phyloP scores from a whole-genome alignment of 768 basidiomycete genomes.

The Cubamyces sp. region DNA sequence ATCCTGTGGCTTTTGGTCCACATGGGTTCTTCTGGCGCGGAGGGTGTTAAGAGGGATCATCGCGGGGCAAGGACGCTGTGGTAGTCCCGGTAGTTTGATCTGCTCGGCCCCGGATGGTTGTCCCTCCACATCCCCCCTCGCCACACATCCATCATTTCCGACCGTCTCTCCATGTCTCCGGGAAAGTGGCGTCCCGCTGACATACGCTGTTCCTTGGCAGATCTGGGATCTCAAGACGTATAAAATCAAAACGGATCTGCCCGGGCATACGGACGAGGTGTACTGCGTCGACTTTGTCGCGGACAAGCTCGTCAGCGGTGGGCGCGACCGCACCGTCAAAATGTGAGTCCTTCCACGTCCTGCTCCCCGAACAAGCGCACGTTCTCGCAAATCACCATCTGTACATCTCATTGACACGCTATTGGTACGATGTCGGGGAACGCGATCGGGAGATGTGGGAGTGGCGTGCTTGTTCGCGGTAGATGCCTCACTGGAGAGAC shows the following conservation, averaged over 20 bases:
- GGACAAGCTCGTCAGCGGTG: constrained; percentile 99
- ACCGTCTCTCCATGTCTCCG: no score
- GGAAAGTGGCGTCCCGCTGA: no score
- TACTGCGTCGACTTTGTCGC: constrained; percentile 99
- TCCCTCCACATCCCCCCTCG: not conserved
- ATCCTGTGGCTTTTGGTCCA: no score
- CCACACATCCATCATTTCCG: not conserved
- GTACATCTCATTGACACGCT: not conserved
- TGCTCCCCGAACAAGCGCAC: not conserved
- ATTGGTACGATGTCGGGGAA: not conserved
- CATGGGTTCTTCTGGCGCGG: not conserved
- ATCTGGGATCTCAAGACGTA: constrained; percentile 97
- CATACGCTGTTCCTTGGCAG: constrained; percentile 41
- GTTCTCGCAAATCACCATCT: not conserved
- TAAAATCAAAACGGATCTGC: constrained; percentile 92
- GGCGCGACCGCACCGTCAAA: constrained; percentile 87
- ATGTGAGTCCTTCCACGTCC: constrained; percentile 61
- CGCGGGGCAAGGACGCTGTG: not conserved
- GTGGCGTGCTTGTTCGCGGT: no score
- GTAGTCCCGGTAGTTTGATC: not conserved
- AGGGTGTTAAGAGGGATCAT: not conserved
- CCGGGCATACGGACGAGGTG: constrained; percentile 96
- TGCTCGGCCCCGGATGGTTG: not conserved
- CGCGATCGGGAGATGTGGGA: no score
- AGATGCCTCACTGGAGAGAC: no score